These are phyloP conservation scores for Auriculariales sp. DNA, from an alignment of 768 basidiomycete genomes.

Conservation along the genomic window DNA sequence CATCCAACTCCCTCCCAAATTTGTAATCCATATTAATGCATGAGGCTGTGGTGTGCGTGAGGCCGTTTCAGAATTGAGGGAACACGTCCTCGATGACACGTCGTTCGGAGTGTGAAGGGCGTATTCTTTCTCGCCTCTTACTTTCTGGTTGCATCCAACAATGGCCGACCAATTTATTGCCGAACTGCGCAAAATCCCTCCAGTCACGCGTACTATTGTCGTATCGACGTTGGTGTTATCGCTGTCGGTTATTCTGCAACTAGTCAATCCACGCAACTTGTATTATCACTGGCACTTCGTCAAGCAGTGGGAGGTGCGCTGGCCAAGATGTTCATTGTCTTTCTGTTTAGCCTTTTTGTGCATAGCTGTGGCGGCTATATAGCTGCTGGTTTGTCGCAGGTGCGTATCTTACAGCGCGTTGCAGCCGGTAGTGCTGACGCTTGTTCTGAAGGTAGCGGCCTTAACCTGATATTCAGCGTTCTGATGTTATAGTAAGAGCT, in stretches of 20 bases:
- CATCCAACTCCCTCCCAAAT: too few species aligned
- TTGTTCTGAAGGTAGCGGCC: conserved; percentile 25
- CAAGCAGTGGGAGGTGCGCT: conserved; percentile 38
- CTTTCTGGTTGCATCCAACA: not conserved
- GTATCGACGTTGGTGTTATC: conserved; percentile 48
- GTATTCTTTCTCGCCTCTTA: too few species aligned
- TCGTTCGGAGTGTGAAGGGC: too few species aligned
- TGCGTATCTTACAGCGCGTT: conserved; percentile 13
- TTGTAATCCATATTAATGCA: too few species aligned
- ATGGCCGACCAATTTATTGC: conserved; percentile 5
- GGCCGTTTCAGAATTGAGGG: too few species aligned
- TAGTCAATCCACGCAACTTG: conserved; percentile 35
- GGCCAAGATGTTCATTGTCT: conserved; percentile 4
- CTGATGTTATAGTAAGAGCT: conserved; percentile 54
- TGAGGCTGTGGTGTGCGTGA: too few species aligned
- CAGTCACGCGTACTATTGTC: conserved; percentile 61
- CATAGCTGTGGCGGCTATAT: conserved; percentile 57
- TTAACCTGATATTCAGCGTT: conserved; percentile 49
- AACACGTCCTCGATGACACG: too few species aligned
- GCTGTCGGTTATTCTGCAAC: conserved; percentile 35
- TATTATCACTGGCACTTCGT: conserved; percentile 37
- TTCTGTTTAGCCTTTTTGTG: not conserved
- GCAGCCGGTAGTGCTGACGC: not conserved
- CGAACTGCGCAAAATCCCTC: conserved; percentile 73
- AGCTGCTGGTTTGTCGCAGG: conserved; percentile 66